These are phyloP conservation scores for Heliamphora exappendiculata DNA, from an alignment of 148 eudicot genomes.

Conservation along the genomic window DNA sequence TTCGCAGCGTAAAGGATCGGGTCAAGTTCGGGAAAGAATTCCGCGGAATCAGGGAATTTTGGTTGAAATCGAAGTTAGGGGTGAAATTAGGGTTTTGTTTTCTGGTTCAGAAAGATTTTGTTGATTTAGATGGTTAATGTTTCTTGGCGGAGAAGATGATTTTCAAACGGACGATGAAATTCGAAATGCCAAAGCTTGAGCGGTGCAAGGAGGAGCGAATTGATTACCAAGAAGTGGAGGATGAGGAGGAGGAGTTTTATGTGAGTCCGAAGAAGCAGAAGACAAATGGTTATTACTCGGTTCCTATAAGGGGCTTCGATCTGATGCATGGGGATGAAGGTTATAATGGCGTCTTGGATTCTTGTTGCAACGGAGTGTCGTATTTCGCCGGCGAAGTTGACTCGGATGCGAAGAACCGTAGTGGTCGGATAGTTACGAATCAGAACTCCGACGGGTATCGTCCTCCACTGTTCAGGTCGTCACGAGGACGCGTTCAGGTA, in stretches of 20 bases:
- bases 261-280: slow-evolving; percentile 31
- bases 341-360: slow-evolving; percentile 14
- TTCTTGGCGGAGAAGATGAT: slow-evolving; percentile 23
- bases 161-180: slow-evolving; percentile 18
- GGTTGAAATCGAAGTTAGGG: neutral
- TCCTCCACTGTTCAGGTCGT: slow-evolving; percentile 12
- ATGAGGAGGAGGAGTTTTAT: slow-evolving; percentile 12
- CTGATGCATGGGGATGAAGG: neutral
- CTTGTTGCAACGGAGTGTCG: slow-evolving; percentile 28
- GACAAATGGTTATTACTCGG: slow-evolving; percentile 14
- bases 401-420: slow-evolving; percentile 20
- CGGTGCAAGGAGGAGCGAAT: slow-evolving; percentile 28
- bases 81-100: slow-evolving; percentile 29
- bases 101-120: neutral
- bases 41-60: neutral
- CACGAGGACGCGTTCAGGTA: slow-evolving; percentile 32
- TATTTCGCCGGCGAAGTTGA: slow-evolving; percentile 27
- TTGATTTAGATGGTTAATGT: neutral
- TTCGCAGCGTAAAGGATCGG: neutral
- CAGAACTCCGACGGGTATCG: neutral
- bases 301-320: slow-evolving; percentile 13
- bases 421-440: neutral
- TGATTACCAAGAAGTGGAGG: slow-evolving; percentile 20
- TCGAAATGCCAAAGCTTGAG: slow-evolving; percentile 33
- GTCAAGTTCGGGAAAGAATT: neutral